Percentiles rank a stretch among this genome's conserved stretches.
These are phyloP conservation scores for Penicillium sp. DNA, from an alignment of 2,329 filamentous ascomycete species.

Conservation along the genomic window DNA sequence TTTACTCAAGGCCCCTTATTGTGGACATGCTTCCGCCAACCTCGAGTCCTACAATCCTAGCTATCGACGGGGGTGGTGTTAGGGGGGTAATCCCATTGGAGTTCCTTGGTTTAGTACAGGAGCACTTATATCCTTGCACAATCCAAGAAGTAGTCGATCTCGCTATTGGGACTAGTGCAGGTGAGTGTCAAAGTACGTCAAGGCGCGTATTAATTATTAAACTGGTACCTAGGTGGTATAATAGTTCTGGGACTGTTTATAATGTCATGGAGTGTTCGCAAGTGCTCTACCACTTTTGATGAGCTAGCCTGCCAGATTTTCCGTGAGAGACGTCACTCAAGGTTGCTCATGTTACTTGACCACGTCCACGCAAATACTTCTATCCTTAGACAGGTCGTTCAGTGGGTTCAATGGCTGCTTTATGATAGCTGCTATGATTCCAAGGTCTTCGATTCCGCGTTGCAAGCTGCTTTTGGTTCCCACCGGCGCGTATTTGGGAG, in stretches of 20 bases:
- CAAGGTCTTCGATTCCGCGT: constrained; percentile 15
- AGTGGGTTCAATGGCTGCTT: constrained; percentile 18
- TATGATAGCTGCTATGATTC: constrained; percentile 24
- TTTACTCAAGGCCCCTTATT: constrained; percentile 12
- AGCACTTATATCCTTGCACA: constrained; percentile 9
- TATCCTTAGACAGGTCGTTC: constrained; percentile 8
- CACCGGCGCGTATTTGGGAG: constrained; percentile 17
- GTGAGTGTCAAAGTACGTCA: constrained; percentile 2
- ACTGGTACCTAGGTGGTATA: constrained; percentile 15
- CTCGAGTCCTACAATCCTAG: constrained; percentile 25
- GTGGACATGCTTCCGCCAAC: constrained; percentile 25
- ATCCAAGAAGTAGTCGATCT: constrained; percentile 18
- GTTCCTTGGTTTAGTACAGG: constrained; percentile 15
- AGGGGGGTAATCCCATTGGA: constrained; percentile 20
- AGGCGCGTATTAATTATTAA: neutral
- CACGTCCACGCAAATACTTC: constrained; percentile 6
- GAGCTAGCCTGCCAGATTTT: constrained; percentile 12
- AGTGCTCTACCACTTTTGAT: constrained; percentile 16
- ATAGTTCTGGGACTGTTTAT: constrained; percentile 15
- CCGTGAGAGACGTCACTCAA: constrained; percentile 10
- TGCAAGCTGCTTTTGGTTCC: constrained; percentile 18
- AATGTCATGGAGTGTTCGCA: constrained; percentile 14
- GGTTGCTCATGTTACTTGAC: constrained; percentile 4
- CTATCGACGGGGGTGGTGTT: constrained; percentile 27
- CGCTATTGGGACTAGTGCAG: constrained; percentile 13